Evolutionary conservation across 1,139 yeast genomes (phyloP).

Genomic region (Hanseniaspora sp.): DNA sequence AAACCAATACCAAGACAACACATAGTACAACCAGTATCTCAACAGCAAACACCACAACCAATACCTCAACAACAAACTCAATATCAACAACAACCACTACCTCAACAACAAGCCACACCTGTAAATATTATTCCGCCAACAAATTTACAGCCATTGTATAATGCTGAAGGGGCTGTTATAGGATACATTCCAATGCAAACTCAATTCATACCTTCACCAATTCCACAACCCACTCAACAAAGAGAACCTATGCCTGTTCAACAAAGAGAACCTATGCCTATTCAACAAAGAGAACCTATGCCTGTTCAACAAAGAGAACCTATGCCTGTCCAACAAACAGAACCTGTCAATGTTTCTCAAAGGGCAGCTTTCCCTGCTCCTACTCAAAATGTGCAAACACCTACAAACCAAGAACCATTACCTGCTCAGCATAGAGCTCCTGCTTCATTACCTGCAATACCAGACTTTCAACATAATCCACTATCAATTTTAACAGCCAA

Average conservation of each 20-base stretch:
- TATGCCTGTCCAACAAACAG: not conserved
- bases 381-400: no score
- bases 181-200: conserved; percentile 12
- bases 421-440: not conserved
- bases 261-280: not conserved
- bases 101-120: conserved; percentile 6
- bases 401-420: no score
- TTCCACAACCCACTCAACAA: not conserved
- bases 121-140: not conserved
- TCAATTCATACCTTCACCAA: not conserved
- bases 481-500: not conserved
- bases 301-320: not conserved
- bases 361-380: not conserved
- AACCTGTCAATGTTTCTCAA: not conserved
- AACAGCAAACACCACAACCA: conserved; percentile 5
- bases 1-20: conserved; percentile 11
- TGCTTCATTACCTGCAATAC: not conserved
- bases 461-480: not conserved
- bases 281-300: not conserved
- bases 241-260: not conserved
- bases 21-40: not conserved
- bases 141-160: conserved; percentile 9
- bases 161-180: conserved; percentile 10
- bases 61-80: conserved; percentile 11
- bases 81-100: conserved; percentile 5